A percentile compares a stretch with the other conserved stretches of the same genome.
phyloP scores from a whole-genome alignment of 129 eudicot species.

The Deinandra increscens region DNA sequence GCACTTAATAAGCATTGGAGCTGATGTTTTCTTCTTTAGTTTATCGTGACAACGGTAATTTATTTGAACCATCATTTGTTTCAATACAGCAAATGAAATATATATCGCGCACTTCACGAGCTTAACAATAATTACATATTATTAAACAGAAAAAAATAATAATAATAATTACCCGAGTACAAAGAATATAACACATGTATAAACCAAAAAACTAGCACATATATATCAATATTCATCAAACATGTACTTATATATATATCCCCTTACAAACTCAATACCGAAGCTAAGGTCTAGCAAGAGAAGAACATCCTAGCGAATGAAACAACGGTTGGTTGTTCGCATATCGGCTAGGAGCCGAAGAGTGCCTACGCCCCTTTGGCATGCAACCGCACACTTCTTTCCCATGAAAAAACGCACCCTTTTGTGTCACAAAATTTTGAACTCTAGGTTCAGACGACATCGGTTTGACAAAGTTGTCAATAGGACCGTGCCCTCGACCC shows the following conservation, averaged over 20 bases:
- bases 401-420: constrained; percentile 32
- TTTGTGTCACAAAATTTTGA: constrained; percentile 24
- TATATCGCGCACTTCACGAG: not conserved
- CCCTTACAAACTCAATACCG: not conserved
- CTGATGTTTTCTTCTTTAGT: too few species aligned
- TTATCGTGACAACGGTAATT: too few species aligned
- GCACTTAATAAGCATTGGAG: too few species aligned
- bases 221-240: constrained; percentile 18
- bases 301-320: constrained; percentile 38
- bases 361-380: constrained; percentile 70
- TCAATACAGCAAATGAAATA: not conserved
- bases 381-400: constrained; percentile 52
- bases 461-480: not conserved
- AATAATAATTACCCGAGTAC: constrained; percentile 9
- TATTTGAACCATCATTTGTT: not conserved
- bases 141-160: constrained; percentile 1
- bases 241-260: constrained; percentile 12
- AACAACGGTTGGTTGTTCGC: constrained; percentile 48
- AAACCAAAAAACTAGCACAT: constrained; percentile 15
- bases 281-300: constrained; percentile 25
- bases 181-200: constrained; percentile 19
- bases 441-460: not conserved
- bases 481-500: constrained; percentile 14
- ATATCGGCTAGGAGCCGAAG: constrained; percentile 75
- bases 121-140: constrained; percentile 1